These are phyloP conservation scores for Phylloporus arenicola DNA, from an alignment of 768 basidiomycete species.

Conservation along the genomic window DNA sequence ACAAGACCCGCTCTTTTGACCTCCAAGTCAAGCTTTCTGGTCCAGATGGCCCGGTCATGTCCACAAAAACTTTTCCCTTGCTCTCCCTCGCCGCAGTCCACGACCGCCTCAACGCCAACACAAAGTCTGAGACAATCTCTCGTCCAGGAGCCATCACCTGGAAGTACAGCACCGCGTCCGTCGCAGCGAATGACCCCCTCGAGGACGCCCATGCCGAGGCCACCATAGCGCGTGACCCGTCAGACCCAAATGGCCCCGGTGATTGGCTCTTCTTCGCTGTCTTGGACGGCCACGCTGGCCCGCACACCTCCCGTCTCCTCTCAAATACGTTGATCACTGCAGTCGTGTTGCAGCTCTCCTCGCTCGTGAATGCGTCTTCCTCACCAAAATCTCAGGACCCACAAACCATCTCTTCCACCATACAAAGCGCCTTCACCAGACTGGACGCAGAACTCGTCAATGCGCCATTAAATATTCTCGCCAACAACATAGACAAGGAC, in stretches of 20 bases:
- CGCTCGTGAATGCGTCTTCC: constrained; percentile 37
- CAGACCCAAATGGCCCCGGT: constrained; percentile 55
- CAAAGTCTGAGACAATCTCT: constrained; percentile 39
- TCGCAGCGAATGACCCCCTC: constrained; percentile 85
- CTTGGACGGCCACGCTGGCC: constrained; percentile 89
- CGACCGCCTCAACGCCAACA: constrained; percentile 51
- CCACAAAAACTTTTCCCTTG: constrained; percentile 48
- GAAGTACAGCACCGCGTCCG: constrained; percentile 72
- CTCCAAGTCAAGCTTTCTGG: constrained; percentile 48
- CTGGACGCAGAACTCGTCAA: constrained; percentile 83
- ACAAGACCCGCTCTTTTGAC: constrained; percentile 50
- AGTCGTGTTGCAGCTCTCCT: constrained; percentile 68
- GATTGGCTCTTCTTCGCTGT: constrained; percentile 83
- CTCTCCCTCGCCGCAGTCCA: constrained; percentile 53
- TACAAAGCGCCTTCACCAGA: constrained; percentile 70
- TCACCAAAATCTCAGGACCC: constrained; percentile 37
- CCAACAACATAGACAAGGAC: constrained; percentile 48
- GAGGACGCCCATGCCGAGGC: constrained; percentile 82
- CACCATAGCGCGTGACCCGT: constrained; percentile 56
- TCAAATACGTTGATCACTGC: constrained; percentile 81
- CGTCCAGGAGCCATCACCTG: constrained; percentile 57
- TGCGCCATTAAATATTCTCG: constrained; percentile 70
- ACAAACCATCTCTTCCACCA: constrained; percentile 59
- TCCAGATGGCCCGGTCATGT: constrained; percentile 54
- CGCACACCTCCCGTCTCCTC: constrained; percentile 77